These are phyloP conservation scores for Saturnispora serradocipensis DNA, from an alignment of 805 yeast genomes.

Conservation along the genomic window DNA sequence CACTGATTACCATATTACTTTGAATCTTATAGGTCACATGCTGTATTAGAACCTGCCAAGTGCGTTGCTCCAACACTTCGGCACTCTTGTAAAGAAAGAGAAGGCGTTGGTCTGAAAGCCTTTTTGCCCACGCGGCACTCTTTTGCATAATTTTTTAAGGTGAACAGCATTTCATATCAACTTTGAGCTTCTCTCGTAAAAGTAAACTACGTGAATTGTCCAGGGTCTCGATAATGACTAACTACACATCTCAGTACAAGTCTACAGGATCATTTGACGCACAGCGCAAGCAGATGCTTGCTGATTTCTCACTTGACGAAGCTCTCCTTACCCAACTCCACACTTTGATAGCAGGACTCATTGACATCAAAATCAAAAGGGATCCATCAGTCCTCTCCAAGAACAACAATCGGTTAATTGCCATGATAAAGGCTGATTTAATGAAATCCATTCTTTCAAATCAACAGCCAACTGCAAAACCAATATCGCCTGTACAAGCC, in stretches of 20 bases:
- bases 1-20: too few relatives aligned
- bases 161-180: background rate
- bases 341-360: conserved; percentile 33
- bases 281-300: conserved; percentile 34
- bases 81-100: background rate
- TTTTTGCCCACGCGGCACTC: background rate
- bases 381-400: conserved; percentile 39
- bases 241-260: conserved; percentile 35
- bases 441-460: conserved; percentile 17
- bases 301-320: conserved; percentile 27
- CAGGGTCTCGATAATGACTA: conserved; percentile 17
- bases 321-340: conserved; percentile 18
- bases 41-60: background rate
- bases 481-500: background rate
- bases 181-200: background rate
- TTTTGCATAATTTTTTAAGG: background rate
- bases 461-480: background rate
- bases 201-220: background rate
- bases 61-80: background rate
- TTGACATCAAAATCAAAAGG: conserved; percentile 36
- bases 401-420: conserved; percentile 43
- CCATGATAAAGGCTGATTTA: conserved; percentile 44
- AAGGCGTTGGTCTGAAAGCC: background rate
- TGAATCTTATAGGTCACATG: too few relatives aligned
- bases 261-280: conserved; percentile 41